Evolutionary conservation across 495 filamentous ascomycete species (phyloP).

Genomic region (Podospora sp.): DNA sequence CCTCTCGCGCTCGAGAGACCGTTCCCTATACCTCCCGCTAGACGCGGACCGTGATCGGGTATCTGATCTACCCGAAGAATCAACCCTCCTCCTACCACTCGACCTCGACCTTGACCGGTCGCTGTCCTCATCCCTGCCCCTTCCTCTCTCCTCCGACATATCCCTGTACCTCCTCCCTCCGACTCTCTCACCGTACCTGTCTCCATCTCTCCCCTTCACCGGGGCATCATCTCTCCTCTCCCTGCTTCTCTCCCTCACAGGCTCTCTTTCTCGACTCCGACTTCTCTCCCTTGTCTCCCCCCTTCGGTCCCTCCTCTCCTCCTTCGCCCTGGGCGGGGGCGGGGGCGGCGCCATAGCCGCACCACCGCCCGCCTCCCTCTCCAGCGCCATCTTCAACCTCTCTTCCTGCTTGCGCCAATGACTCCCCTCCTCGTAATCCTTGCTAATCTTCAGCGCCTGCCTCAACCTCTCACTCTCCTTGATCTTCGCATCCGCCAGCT

Average conservation of each 20-base stretch:
- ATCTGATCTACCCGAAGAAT: neutral
- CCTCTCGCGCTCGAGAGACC: neutral
- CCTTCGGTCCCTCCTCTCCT: constrained; percentile 5
- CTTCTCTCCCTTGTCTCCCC: neutral
- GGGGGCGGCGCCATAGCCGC: constrained; percentile 15
- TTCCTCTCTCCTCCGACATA: neutral
- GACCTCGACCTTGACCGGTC: constrained; percentile 9
- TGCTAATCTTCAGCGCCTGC: constrained; percentile 84
- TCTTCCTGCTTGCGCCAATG: constrained; percentile 76
- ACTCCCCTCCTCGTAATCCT: constrained; percentile 83
- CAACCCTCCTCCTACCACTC: neutral
- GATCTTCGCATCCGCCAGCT: constrained; percentile 93
- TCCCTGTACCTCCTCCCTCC: constrained; percentile 8
- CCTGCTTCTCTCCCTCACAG: neutral
- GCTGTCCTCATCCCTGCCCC: neutral
- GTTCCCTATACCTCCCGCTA: neutral
- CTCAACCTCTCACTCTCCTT: constrained; percentile 89
- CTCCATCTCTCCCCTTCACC: constrained; percentile 7
- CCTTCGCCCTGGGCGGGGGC: neutral
- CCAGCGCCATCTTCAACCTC: constrained; percentile 60
- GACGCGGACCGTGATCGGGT: neutral
- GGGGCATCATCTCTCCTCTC: neutral
- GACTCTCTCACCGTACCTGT: constrained; percentile 7
- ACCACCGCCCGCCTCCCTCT: constrained; percentile 42
- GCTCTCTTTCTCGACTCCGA: neutral